Evolutionary conservation across 129 eudicot genomes (phyloP), one percentile per base, ranked within the genome.

Genomic region (Gnaphalium uliginosum): DNA sequence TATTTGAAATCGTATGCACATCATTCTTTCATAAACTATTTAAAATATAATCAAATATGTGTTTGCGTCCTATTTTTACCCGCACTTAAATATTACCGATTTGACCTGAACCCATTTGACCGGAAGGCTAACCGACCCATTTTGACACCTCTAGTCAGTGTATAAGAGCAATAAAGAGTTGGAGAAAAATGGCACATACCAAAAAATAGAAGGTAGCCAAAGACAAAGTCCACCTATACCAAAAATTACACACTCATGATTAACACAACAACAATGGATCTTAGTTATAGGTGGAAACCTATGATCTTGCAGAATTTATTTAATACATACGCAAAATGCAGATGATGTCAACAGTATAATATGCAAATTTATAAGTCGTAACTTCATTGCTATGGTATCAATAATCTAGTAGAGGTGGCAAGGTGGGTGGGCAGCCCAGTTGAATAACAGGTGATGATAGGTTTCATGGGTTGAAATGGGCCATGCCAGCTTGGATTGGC

Each of bases 131-230:
- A 39, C 4, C 4, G 3, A 39, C 46, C 13, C 3, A 39, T 39
- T 39, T 39, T 39, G 46, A 3, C 46, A 10, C 11, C n/a, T 74
- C 30, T 24, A 3, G 15, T 66, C 58, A 54, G 24, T 35, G 57
- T 19, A 54, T 68, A 35, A 13, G 10, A 63, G 29, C 43, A 61
- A 79, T 35, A 26, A 37, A 39, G 18, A 18, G 17, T 63, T 39
- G 57, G 73, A 59, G n/a, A 51, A 25, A 30, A 27, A 54, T 60
- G 14, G 64, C 87, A 72, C 60, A 69, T 90, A 93, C 97, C 98
- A 82, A 90, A 32, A 93, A 93, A 81, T 93, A 93, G 71, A 93
- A 67, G 71, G 96, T 87, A 71, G 87, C 88, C 83, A 93, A 85
- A 22, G 82, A 41, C 51, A 90, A 84, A 54, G 98, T 93, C 97